Percentiles rank a stretch among this genome's conserved stretches.
Conservation (phyloP, 176 grass and related monocot species). For the Guadua angustifolia region DNA sequence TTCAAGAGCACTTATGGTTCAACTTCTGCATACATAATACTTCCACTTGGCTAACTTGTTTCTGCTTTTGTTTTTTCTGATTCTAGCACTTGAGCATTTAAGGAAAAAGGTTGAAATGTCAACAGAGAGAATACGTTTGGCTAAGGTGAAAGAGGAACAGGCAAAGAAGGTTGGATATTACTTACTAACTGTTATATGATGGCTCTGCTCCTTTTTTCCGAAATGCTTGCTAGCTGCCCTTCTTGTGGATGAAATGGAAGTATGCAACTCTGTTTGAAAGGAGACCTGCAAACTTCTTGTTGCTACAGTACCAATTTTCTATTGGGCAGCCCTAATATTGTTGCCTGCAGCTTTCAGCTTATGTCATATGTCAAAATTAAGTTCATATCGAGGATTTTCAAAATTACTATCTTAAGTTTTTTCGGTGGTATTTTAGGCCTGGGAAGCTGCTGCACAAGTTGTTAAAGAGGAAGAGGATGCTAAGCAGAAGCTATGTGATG, state of each 20-base stretch:
- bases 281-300: constrained; percentile 11
- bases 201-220: not conserved
- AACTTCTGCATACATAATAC: constrained; percentile 27
- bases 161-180: constrained; percentile 74
- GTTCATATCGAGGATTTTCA: not conserved
- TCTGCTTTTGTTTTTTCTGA: not conserved
- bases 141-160: constrained; percentile 83
- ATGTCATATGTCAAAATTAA: not conserved
- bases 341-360: constrained; percentile 1
- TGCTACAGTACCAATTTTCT: constrained; percentile 1
- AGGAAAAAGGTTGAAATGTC: constrained; percentile 87
- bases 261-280: constrained; percentile 3
- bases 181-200: constrained; percentile 1
- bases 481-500: constrained; percentile 89
- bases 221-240: not conserved
- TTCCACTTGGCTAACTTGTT: constrained; percentile 19
- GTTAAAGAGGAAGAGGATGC: constrained; percentile 84
- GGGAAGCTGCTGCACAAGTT: constrained; percentile 75
- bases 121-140: constrained; percentile 83
- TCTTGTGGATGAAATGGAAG: constrained; percentile 31
- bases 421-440: constrained; percentile 65
- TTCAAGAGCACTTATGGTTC: constrained; percentile 17
- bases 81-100: constrained; percentile 84
- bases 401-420: constrained; percentile 10
- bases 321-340: not conserved